Evolutionary conservation across 1,284 basidiomycete genomes (phyloP), one percentile per base, ranked within the genome.

Genomic region (Stereum hirsutum): DNA sequence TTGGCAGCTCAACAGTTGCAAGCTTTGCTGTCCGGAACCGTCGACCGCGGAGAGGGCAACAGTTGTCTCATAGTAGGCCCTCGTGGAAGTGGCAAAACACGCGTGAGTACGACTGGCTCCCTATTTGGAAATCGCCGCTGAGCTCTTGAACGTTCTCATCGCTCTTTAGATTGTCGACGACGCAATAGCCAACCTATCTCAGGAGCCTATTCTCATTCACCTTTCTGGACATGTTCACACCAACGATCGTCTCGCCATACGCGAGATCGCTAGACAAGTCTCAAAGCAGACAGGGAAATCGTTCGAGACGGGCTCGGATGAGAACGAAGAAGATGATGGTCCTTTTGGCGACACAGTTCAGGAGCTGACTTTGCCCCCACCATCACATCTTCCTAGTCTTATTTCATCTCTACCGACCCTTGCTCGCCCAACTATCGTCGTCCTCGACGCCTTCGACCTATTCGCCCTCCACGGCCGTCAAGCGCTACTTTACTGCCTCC

Each of bases 391-490:
- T 7, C 81, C 90, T 11, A 76, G 85, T 2, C 68, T 93, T 38
- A 81, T 95, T 38, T 82, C 88, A 4, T 62, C 80, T 34, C 73
- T 94, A 1, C 81, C 88, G 1, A 81, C 83, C 1, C 69, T 89
- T n/a, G 64, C 74, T 12, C 81, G 86, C 20, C 82, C 93, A 1
- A 82, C 88, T 0, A 62, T 97, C 39, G 70, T 97, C 36, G 61
- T 96, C 37, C 71, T 97, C 1, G 93, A 97, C 54, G 83, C 83
- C 8, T 93, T 96, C 58, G 94, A 97, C 57, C 70, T 92, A 19
- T 97, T 96, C 59, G 84, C 90, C 1, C 72, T 82, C 10, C 91
- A 95, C 62, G 78, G 90, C 36, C 76, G 93, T 37, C 89, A 96
- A 57, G 83, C 89, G 1, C 63, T 95, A 6, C 72, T 95, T 2